These are phyloP conservation scores for Oryza meridionalis DNA, from an alignment of 176 grass and related monocot species.

Conservation along the genomic window DNA sequence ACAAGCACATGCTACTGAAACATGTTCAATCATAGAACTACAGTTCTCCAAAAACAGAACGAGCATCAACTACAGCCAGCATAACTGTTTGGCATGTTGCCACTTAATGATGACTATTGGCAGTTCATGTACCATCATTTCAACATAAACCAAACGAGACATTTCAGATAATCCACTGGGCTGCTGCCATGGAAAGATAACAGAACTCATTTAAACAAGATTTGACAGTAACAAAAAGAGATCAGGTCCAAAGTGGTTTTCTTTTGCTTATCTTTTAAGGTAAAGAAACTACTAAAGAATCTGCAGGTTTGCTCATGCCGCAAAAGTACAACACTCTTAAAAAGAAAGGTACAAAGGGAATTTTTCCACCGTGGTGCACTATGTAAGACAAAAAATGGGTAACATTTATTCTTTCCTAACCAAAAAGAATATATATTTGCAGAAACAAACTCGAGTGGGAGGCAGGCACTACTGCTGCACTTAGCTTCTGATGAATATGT, in stretches of 20 bases:
- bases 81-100: neutral
- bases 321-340: slow-evolving; percentile 42
- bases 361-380: slow-evolving; percentile 48
- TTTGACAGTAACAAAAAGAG: slow-evolving; percentile 31
- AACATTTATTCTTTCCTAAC: slow-evolving; percentile 48
- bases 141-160: neutral
- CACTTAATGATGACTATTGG: neutral
- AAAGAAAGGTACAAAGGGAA: slow-evolving; percentile 19
- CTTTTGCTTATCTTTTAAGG: slow-evolving; percentile 20
- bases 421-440: slow-evolving; percentile 34
- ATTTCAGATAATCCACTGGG: slow-evolving; percentile 1
- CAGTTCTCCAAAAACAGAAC: neutral
- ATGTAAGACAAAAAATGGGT: slow-evolving; percentile 46
- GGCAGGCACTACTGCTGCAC: slow-evolving; percentile 33
- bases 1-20: neutral
- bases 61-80: neutral
- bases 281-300: slow-evolving; percentile 37
- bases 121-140: neutral
- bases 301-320: slow-evolving; percentile 4
- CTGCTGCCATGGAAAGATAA: neutral
- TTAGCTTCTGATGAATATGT: slow-evolving; percentile 36
- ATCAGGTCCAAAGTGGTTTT: slow-evolving; percentile 24
- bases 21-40: neutral
- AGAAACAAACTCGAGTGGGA: slow-evolving; percentile 35
- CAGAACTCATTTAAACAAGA: neutral